Evolutionary conservation across 306 rosid genomes (phyloP).

Genomic region (Casuarina cunninghamiana): DNA sequence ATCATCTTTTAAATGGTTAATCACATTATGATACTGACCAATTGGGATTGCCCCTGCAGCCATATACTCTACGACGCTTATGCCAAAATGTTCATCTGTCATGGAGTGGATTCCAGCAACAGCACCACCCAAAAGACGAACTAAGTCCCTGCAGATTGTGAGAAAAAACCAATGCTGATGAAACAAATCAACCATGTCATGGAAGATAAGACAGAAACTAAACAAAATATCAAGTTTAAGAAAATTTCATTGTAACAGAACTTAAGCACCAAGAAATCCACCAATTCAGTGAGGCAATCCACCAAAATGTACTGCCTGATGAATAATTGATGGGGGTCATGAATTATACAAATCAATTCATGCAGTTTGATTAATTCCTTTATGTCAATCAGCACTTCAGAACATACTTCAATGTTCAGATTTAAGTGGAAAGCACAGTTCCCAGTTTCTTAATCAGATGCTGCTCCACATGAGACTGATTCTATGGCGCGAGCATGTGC

Average conservation of each 20-base stretch:
- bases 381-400: neutral
- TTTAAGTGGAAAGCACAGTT: neutral
- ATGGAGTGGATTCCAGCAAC: slow-evolving; percentile 91
- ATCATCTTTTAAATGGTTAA: slow-evolving; percentile 8
- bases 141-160: slow-evolving; percentile 66
- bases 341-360: neutral
- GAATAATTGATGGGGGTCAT: neutral
- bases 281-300: slow-evolving; percentile 4
- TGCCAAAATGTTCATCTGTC: slow-evolving; percentile 98
- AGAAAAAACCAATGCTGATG: slow-evolving; percentile 19
- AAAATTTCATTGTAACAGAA: neutral
- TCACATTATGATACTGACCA: slow-evolving; percentile 47
- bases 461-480: neutral
- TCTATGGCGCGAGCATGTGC: neutral
- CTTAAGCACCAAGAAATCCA: neutral
- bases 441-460: neutral
- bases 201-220: slow-evolving; percentile 4
- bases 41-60: slow-evolving; percentile 97
- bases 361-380: neutral
- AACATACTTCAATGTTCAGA: neutral
- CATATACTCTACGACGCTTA: slow-evolving; percentile 93
- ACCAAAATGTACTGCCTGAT: neutral
- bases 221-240: neutral
- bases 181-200: neutral
- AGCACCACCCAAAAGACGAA: slow-evolving; percentile 68